Evolutionary conservation across 1,284 basidiomycete genomes (phyloP), one percentile per base, ranked within the genome.

Genomic region (Veloboletus limbatus): DNA sequence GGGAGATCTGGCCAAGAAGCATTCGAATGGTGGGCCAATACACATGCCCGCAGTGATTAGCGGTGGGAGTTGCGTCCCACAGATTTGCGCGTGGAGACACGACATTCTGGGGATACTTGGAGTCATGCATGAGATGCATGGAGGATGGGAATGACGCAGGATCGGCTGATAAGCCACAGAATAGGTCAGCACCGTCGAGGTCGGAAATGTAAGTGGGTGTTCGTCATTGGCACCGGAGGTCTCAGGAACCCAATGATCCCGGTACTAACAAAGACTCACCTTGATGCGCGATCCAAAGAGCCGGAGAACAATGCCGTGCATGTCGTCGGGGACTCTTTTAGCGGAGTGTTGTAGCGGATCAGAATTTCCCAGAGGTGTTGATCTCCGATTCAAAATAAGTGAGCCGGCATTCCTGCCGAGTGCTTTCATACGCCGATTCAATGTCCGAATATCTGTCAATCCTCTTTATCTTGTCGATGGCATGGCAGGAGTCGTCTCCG

Each of bases 1-100:
- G 44, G 48, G 42, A 54, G 47, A 60, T 52, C 60, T 63, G 34
- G 48, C 27, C 17, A 22, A 45, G 57, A 59, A 63, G 49, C 33
- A 35, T 20, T 20, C 1, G 43, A 21, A 38, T 18, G 26, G 48
- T 17, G 43, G 46, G 22, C 49, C 18, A 41, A 35, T 47, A 48
- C 48, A 38, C 46, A 55, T 40, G 44, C 17, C 34, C 20, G 17
- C 21, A 43, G 48, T 39, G 47, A 64, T 58, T 41, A 59, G 60
- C 49, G 35, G 36, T 40, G 35, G 39, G 28, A 51, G 49, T 39
- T 57, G 52, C 45, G 34, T 40, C 45, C 46, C 31, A 35, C 37
- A 50, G 50, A 65, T 57, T 51, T 51, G 42, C 58, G 47, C 32
- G 20, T 50, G 47, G 42, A 44, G 38, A 56, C 37, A 22, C 32